These are phyloP conservation scores for Usnea hakonensis DNA, from an alignment of 495 filamentous ascomycete species.

Conservation along the genomic window DNA sequence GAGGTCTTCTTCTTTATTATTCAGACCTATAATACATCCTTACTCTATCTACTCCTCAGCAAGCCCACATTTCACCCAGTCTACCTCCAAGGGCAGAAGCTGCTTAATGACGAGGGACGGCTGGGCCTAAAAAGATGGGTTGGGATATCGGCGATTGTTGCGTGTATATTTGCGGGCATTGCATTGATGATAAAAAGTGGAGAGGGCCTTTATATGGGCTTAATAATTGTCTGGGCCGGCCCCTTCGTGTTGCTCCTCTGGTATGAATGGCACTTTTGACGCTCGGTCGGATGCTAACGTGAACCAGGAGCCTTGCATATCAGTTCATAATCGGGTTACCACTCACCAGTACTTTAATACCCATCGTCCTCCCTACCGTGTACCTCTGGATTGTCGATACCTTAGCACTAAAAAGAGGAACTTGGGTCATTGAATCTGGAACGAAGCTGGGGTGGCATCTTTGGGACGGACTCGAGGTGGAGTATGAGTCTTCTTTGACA, in stretches of 20 bases:
- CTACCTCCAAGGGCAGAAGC: slow-evolving; percentile 36
- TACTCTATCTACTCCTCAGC: slow-evolving; percentile 56
- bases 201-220: slow-evolving; percentile 51
- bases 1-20: slow-evolving; percentile 71
- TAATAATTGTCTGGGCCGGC: slow-evolving; percentile 59
- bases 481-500: slow-evolving; percentile 28
- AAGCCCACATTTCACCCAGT: slow-evolving; percentile 52
- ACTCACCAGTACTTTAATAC: slow-evolving; percentile 39
- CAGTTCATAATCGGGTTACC: slow-evolving; percentile 52
- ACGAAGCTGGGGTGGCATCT: slow-evolving; percentile 53
- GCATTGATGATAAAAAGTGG: slow-evolving; percentile 36
- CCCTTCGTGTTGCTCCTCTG: slow-evolving; percentile 57
- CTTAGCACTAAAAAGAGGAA: slow-evolving; percentile 50
- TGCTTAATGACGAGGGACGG: slow-evolving; percentile 19
- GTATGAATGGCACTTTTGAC: slow-evolving; percentile 23
- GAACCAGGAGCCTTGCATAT: slow-evolving; percentile 42
- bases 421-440: slow-evolving; percentile 55
- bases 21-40: slow-evolving; percentile 61
- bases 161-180: slow-evolving; percentile 31
- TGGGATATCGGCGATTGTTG: slow-evolving; percentile 38
- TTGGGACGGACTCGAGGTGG: slow-evolving; percentile 56
- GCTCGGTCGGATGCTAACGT: neutral
- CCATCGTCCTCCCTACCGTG: slow-evolving; percentile 53
- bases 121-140: slow-evolving; percentile 20
- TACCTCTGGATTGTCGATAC: slow-evolving; percentile 64